Evolutionary conservation across 163 green algal genomes (phyloP), one percentile per base, ranked within the genome.

Genomic region (Picocystis sp.): DNA sequence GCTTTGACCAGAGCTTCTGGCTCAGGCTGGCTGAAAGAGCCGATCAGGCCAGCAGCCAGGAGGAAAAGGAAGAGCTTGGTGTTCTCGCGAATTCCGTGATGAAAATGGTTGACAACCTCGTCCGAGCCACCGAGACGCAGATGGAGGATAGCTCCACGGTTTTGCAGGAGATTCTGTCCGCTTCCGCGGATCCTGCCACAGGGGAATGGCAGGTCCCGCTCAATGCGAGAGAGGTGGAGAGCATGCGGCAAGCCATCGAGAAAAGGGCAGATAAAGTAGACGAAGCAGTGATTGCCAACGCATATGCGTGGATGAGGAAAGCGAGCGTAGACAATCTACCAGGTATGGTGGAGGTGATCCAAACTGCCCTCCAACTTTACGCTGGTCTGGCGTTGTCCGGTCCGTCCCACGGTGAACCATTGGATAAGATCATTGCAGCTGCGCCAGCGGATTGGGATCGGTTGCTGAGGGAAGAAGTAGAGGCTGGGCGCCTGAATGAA

Each of bases 141-240:
- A 65, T 92, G n/a, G 59, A 60, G 12, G 74, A 84, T 60, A 84
- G 72, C 25, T 63, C 69, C 13, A 55, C 58, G 17, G 55, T 87
- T n/a, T 38, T 61, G 35, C 78, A 92, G 66, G 62, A 78, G 17
- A 69, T 86, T 21, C 57, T 86, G 33, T 67, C 56, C n/a, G 75
- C 83, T 17, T 83, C 69, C 6, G 82, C 84, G 3, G 76, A 93
- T 63, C 29, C 29, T 38, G 72, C 77, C 2, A 76, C 74, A 19
- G 84, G 85, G 3, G 72, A 93, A 61, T 94, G 85, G 85, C 70
- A 83, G 56, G 46, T 92, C 60, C 84, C 84, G 9, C 68, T 94
- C 12, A 52, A 62, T 0, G 15, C 58, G 1, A 60, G 77, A 13
- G 67, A 82, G 69, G 53, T 87, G 9, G 56, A 52, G 47, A 22